Conservation (phyloP, 2,329 filamentous ascomycete species). For the Lasiodiplodia citricola region DNA sequence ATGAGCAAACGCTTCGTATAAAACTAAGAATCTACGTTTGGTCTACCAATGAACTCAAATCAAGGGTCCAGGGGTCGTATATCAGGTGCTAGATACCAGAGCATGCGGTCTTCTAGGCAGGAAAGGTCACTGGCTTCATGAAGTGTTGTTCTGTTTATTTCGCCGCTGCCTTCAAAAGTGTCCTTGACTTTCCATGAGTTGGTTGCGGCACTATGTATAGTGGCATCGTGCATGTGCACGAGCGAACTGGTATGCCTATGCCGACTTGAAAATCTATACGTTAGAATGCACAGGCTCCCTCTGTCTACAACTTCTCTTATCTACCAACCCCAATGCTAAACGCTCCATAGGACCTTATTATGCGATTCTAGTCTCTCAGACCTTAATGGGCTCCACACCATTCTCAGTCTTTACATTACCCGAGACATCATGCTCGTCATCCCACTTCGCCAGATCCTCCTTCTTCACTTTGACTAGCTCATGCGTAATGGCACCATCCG, state of each 20-base stretch:
- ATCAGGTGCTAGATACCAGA: neutral
- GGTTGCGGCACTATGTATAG: neutral
- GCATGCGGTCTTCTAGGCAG: too few relatives aligned
- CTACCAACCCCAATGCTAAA: neutral
- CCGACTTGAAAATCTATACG: neutral
- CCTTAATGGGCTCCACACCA: neutral
- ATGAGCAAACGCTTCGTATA: neutral
- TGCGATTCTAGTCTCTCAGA: neutral
- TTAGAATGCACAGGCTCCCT: neutral
- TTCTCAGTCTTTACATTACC: constrained; percentile 29
- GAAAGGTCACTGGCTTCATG: too few relatives aligned
- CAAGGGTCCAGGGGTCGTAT: neutral
- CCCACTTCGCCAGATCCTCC: constrained; percentile 36
- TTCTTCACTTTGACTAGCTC: constrained; percentile 35
- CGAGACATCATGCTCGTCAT: constrained; percentile 38
- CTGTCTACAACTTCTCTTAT: neutral
- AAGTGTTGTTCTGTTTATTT: neutral
- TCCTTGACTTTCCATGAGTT: too few relatives aligned
- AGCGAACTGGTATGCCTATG: neutral
- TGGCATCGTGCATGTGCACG: neutral
- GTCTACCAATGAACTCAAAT: neutral
- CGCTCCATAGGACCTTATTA: too few relatives aligned
- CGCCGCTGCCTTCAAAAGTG: neutral
- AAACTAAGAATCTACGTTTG: neutral
- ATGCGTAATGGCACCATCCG: constrained; percentile 38